Evolutionary conservation across 2,329 filamentous ascomycete genomes (phyloP), one percentile per base, ranked within the genome.

Genomic region (Ambrosiella xylebori): DNA sequence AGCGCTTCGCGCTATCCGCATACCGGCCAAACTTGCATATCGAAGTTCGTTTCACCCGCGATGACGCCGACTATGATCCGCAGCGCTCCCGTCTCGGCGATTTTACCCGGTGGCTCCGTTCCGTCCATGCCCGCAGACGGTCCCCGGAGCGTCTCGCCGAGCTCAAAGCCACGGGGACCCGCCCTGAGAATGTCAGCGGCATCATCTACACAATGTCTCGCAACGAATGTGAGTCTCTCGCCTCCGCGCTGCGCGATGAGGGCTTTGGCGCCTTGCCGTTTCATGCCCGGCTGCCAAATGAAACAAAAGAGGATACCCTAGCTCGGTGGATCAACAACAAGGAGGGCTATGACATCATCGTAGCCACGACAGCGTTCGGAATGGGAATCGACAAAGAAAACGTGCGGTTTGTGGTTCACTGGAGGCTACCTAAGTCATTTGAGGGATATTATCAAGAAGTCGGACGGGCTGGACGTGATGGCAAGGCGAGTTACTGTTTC

Each of bases 311-410:
- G 63, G 79, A 85, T 60, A 85, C 85, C 1, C 74, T 90, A 3
- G 70, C 76, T 13, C 77, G 78, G 15, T 91, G 86, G 86, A 82
- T 89, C 51, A 75, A 77, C 57, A 86, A 88, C 67, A 78, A 80
- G 57, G 75, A 78, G 35, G 85, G 85, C 1, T 95, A 93, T 70
- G 89, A 93, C 67, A 82, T 97, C 54, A 91, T 97, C 61, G 89
- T 96, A 36, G 91, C 91, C 1, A 97, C 91, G 0, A 97, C 88
- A 1, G 91, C 91, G 0, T 97, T 97, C 65, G 91, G 91, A 1
- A 97, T 97, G 91, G 91, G 91, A 35, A 96, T 97, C 63, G 90
- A 97, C 69, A 96, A 96, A 69, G 82, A 93, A 56, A 85, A 95
- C 64, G 91, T 97, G 9, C 85, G 91, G 2, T 96, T 96, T 65